A percentile compares a stretch with the other conserved stretches of the same genome.
These are phyloP conservation scores for Clarireedia hainanense DNA, from an alignment of 2,329 filamentous ascomycete genomes.

Conservation along the genomic window DNA sequence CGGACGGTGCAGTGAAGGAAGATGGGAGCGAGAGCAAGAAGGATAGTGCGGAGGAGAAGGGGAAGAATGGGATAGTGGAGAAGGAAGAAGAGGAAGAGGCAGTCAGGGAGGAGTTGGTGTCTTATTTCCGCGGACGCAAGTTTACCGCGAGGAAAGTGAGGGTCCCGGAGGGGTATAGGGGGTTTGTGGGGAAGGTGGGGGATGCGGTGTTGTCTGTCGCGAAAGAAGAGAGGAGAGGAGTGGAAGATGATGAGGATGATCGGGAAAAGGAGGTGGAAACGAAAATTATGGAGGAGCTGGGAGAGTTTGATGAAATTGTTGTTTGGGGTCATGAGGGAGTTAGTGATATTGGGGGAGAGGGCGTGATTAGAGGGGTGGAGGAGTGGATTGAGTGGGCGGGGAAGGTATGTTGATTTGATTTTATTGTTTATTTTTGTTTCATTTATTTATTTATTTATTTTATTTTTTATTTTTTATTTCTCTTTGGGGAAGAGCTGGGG, in stretches of 20 bases:
- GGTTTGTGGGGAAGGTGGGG: background rate
- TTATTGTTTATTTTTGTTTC: background rate
- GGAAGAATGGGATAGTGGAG: background rate
- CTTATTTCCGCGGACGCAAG: constrained; percentile 6
- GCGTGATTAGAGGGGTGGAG: constrained; percentile 41
- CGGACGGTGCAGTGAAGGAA: too few relatives aligned
- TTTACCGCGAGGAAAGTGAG: constrained; percentile 11
- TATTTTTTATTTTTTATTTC: too few relatives aligned
- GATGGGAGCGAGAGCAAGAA: background rate
- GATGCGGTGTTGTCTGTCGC: constrained; percentile 28
- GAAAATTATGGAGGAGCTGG: constrained; percentile 53
- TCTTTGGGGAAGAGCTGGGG: too few relatives aligned
- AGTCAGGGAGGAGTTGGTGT: background rate
- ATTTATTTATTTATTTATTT: too few relatives aligned
- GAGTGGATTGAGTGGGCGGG: constrained; percentile 72
- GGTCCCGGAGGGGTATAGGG: constrained; percentile 1
- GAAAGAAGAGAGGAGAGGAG: constrained; percentile 31
- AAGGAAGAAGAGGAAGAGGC: background rate
- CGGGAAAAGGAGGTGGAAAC: constrained; percentile 39
- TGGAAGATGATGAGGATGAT: constrained; percentile 34
- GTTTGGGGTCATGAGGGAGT: constrained; percentile 77
- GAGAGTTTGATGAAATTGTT: constrained; percentile 64
- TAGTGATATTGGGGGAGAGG: constrained; percentile 55
- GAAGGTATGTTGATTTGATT: constrained; percentile 37
- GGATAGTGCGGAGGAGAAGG: background rate